Percentiles rank a stretch among this genome's conserved stretches.
These are phyloP conservation scores for Pleurotus pulmonarius DNA, from an alignment of 768 basidiomycete species.

Conservation along the genomic window DNA sequence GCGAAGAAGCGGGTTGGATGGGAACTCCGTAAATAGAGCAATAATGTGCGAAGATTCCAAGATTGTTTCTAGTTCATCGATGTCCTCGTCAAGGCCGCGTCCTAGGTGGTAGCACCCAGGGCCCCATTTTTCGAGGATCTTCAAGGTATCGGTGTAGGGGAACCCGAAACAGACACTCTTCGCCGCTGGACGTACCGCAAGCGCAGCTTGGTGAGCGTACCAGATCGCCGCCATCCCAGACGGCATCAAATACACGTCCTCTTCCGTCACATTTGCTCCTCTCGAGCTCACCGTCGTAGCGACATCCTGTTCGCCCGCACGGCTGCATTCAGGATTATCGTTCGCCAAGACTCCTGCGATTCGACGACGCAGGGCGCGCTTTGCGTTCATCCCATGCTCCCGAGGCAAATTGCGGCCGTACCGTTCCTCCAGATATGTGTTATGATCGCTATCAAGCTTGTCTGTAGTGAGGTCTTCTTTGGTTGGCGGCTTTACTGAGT, in stretches of 20 bases:
- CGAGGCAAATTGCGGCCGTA: constrained; percentile 76
- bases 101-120: constrained; percentile 74
- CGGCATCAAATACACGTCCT: constrained; percentile 69
- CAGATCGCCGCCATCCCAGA: constrained; percentile 78
- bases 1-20: constrained; percentile 74
- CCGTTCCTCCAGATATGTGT: constrained; percentile 70
- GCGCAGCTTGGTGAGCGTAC: constrained; percentile 60
- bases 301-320: constrained; percentile 11
- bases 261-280: constrained; percentile 53
- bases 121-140: constrained; percentile 78
- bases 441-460: constrained; percentile 45
- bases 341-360: constrained; percentile 67
- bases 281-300: constrained; percentile 42
- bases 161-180: constrained; percentile 83
- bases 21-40: constrained; percentile 73
- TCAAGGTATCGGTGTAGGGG: constrained; percentile 76
- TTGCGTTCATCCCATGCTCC: constrained; percentile 53
- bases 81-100: constrained; percentile 55
- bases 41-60: constrained; percentile 36
- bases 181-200: constrained; percentile 35
- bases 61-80: constrained; percentile 50
- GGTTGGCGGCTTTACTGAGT: constrained; percentile 24
- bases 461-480: constrained; percentile 25
- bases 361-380: constrained; percentile 66
- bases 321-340: constrained; percentile 31